Evolutionary conservation across 257 asterid species (phyloP).

Genomic region (Gentiana macrophylla): DNA sequence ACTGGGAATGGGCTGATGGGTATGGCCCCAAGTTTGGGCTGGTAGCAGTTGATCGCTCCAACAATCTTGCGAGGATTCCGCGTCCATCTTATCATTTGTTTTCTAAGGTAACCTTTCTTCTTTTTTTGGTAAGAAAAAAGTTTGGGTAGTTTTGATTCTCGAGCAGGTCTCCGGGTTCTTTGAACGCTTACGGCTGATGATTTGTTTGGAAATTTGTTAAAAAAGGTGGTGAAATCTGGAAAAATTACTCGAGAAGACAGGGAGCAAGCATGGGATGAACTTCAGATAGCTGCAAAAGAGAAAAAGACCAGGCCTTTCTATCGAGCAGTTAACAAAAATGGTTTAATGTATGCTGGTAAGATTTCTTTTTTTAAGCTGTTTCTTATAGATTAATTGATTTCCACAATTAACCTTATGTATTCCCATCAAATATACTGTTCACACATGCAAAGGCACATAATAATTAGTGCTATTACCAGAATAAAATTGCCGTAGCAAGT

Average conservation of each 20-base stretch:
- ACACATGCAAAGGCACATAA: too few relatives aligned
- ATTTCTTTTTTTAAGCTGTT: neutral
- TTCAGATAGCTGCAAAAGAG: constrained; percentile 62
- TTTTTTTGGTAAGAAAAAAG: neutral
- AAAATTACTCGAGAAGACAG: constrained; percentile 57
- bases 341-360: constrained; percentile 95
- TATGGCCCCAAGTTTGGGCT: constrained; percentile 97
- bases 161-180: neutral
- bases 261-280: constrained; percentile 63
- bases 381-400: too few relatives aligned
- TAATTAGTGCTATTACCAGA: too few relatives aligned
- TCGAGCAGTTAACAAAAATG: constrained; percentile 59
- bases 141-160: too few relatives aligned
- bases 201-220: constrained; percentile 8
- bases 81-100: constrained; percentile 79
- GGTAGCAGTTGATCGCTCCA: constrained; percentile 76
- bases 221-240: constrained; percentile 76
- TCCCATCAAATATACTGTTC: neutral
- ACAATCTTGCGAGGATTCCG: constrained; percentile 67
- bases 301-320: constrained; percentile 69
- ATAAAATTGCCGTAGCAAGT: too few relatives aligned
- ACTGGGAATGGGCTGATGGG: constrained; percentile 99
- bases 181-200: constrained; percentile 2
- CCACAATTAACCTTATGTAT: neutral
- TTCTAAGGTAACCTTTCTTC: constrained; percentile 38